Evolutionary conservation across 75 land plant species (phyloP), one percentile per base, ranked within the genome.

Genomic region (Cupressus sempervirens): DNA sequence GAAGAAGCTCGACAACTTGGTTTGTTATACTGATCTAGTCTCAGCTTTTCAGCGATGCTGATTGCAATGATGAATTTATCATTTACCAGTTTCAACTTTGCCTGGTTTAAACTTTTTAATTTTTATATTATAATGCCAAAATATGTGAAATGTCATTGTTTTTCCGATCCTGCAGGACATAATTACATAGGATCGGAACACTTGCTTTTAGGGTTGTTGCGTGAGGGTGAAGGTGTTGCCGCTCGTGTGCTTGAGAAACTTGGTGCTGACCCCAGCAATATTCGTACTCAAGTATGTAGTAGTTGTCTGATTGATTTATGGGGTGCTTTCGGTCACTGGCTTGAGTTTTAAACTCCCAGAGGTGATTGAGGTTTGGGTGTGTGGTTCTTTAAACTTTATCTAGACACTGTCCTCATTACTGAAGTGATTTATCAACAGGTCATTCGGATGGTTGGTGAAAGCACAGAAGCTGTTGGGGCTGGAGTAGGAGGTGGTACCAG

Each of bases 401-500:
- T 34, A 18, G n/a, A 32, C 38, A 34, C 34, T 50, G 83, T 45
- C n/a, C 7, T 67, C 67, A 32, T 20, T 74, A 2, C 70, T 53
- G 20, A 52, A 62, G 35, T 72, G 29, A 84, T 87, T 82, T 52
- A 48, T 35, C 30, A 82, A 11, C 72, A 93, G 94, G 94, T 97
- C 26, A 97, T 97, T 40, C 92, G 99, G 12, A 97, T 97, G 99
- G 98, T 97, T 13, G 99, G 99, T 82, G 99, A 97, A 87, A 95
- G 94, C 77, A 92, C 98, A 32, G 99, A 97, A 84, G 91, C 94
- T 84, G 97, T 97, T 80, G 93, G 94, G 84, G 95, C 93, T 86
- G 93, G 91, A 73, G 96, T 94, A 82, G 99, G 99, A 84, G 99
- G 99, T n/a, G 95, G 94, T 82, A 91, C 89, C 83, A 92, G 89